phyloP scores from a whole-genome alignment of 108 stramenopile genomes.

The Pseudonitzschia delicatissima region DNA sequence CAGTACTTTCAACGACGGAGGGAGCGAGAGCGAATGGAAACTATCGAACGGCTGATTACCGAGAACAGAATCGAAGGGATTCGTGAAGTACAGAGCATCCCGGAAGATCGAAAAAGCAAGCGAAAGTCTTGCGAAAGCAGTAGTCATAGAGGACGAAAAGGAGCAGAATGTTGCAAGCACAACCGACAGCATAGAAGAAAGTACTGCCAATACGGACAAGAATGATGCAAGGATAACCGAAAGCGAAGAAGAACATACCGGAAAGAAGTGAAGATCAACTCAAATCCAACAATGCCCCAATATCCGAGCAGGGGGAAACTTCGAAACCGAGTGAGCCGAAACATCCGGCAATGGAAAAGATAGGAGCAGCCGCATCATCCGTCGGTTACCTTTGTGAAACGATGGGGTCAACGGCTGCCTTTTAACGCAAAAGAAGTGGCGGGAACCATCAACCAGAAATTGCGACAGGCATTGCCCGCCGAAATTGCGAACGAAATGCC shows the following conservation, averaged over 20 bases:
- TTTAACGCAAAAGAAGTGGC: neutral
- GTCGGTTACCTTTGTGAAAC: neutral
- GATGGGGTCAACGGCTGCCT: neutral
- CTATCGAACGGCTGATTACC: conserved; percentile 26
- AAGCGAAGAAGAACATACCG: neutral
- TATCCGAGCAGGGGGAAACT: too few species aligned
- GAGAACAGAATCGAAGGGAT: neutral
- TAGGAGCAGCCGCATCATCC: neutral
- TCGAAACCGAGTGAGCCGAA: too few species aligned
- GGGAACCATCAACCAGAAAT: neutral
- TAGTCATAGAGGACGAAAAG: neutral
- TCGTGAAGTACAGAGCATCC: neutral
- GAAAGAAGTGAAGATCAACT: neutral
- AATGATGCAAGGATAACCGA: too few species aligned
- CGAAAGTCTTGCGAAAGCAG: neutral
- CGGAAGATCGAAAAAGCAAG: neutral
- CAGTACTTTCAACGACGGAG: conserved; percentile 42
- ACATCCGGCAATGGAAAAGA: neutral
- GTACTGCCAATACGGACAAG: neutral
- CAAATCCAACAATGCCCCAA: too few species aligned
- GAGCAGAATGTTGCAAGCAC: neutral
- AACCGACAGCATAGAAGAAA: neutral
- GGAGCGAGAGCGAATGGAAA: conserved; percentile 35
- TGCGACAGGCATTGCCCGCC: neutral
- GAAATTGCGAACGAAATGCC: neutral